Conservation (phyloP, 2,329 filamentous ascomycete species). For the Lasiodiplodia theobromae region DNA sequence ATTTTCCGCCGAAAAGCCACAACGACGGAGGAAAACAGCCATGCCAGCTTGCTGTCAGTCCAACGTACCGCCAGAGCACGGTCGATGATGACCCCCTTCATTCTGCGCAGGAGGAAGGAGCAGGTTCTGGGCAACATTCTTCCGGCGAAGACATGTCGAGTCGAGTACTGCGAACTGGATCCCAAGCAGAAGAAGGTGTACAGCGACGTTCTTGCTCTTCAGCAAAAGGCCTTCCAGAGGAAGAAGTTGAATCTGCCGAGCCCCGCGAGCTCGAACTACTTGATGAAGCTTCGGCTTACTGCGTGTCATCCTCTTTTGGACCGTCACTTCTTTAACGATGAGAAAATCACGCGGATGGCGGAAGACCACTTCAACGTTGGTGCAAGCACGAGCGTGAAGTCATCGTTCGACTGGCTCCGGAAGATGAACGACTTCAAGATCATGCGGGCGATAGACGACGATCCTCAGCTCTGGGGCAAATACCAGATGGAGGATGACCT, state of each 20-base stretch:
- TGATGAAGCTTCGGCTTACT: constrained; percentile 92
- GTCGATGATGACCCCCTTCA: constrained; percentile 93
- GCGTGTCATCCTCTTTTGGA: constrained; percentile 92
- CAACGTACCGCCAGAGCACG: constrained; percentile 87
- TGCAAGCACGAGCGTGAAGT: constrained; percentile 56
- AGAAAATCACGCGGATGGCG: constrained; percentile 77
- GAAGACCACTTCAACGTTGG: constrained; percentile 77
- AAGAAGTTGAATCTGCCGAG: constrained; percentile 62
- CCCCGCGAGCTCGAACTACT: constrained; percentile 60
- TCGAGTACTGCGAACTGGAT: constrained; percentile 84
- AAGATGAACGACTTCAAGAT: constrained; percentile 61
- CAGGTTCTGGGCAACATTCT: constrained; percentile 81
- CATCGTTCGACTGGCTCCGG: constrained; percentile 62
- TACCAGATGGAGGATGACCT: constrained; percentile 66
- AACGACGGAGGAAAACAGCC: constrained; percentile 72
- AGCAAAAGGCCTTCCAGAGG: constrained; percentile 65
- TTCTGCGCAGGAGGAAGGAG: constrained; percentile 89
- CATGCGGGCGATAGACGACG: neutral
- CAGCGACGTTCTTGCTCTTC: constrained; percentile 69
- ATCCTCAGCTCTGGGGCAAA: constrained; percentile 43
- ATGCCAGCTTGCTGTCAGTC: constrained; percentile 83
- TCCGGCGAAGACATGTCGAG: constrained; percentile 77
- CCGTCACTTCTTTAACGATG: constrained; percentile 78
- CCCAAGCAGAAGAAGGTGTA: constrained; percentile 77
- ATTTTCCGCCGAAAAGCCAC: constrained; percentile 94